Evolutionary conservation across 2,329 filamentous ascomycete species (phyloP).

Genomic region (Plenodomus lindquistii): DNA sequence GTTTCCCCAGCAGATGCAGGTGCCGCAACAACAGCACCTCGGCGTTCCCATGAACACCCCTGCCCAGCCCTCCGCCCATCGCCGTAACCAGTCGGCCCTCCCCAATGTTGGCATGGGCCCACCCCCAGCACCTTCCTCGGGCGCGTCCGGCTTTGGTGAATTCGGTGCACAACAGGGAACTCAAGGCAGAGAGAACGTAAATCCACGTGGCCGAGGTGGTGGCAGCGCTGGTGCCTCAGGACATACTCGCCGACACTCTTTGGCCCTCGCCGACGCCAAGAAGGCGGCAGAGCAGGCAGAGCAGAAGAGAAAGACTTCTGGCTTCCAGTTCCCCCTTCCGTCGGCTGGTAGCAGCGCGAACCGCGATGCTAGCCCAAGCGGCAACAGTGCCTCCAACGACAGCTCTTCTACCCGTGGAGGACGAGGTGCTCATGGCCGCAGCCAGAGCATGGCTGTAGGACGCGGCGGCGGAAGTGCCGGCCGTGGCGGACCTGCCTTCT

Average conservation of each 20-base stretch:
- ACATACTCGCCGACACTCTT: conserved; percentile 90
- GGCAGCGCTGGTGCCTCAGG: conserved; percentile 68
- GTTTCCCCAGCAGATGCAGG: conserved; percentile 70
- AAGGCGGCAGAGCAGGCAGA: conserved; percentile 96
- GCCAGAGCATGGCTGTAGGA: conserved; percentile 85
- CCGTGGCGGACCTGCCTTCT: conserved; percentile 72
- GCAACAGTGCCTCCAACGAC: conserved; percentile 36
- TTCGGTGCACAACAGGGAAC: conserved; percentile 65
- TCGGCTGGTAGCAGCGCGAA: conserved; percentile 62
- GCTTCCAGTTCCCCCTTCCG: conserved; percentile 90
- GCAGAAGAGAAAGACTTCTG: conserved; percentile 91
- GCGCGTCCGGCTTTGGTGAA: conserved; percentile 82
- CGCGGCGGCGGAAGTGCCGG: conserved; percentile 66
- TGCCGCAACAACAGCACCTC: conserved; percentile 58
- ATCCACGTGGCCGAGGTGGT: conserved; percentile 73
- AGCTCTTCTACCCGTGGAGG: conserved; percentile 44
- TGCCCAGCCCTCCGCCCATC: conserved; percentile 81
- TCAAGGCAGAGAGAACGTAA: conserved; percentile 68
- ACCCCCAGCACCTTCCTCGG: conserved; percentile 88
- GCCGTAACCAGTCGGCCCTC: conserved; percentile 95
- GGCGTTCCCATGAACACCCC: conserved; percentile 75
- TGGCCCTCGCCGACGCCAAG: conserved; percentile 93
- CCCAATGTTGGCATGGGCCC: conserved; percentile 91
- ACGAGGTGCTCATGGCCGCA: conserved; percentile 67
- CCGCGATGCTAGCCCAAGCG: conserved; percentile 61